phyloP scores from a whole-genome alignment of 768 basidiomycete species.

The Pulveroboletus ravenelii region DNA sequence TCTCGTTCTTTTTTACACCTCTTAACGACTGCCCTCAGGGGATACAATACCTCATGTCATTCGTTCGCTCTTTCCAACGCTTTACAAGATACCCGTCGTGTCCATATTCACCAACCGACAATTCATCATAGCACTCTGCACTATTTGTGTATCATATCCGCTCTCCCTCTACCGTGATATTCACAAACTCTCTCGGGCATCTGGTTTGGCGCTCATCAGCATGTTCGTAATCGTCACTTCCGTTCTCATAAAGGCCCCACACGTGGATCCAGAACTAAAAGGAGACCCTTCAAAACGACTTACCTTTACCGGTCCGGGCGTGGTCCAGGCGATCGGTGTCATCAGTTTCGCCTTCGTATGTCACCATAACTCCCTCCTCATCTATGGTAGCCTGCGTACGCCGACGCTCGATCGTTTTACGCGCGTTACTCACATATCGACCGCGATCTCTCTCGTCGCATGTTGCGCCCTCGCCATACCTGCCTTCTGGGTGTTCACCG shows the following conservation, averaged over 20 bases:
- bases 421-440: conserved; percentile 89
- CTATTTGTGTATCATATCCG: conserved; percentile 86
- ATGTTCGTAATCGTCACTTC: conserved; percentile 91
- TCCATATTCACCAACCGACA: conserved; percentile 78
- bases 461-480: conserved; percentile 82
- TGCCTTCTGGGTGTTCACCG: conserved; percentile 84
- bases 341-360: conserved; percentile 97
- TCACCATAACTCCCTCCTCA: conserved; percentile 95
- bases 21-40: conserved; percentile 38
- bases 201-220: conserved; percentile 83
- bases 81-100: conserved; percentile 65
- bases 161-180: conserved; percentile 96
- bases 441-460: conserved; percentile 75
- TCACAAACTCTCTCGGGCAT: conserved; percentile 91
- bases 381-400: conserved; percentile 88
- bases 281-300: conserved; percentile 74
- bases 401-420: conserved; percentile 95
- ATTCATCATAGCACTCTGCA: conserved; percentile 86
- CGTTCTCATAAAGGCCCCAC: conserved; percentile 78
- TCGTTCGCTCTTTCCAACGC: conserved; percentile 72
- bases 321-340: conserved; percentile 95
- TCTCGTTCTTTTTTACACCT: background rate
- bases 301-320: conserved; percentile 69
- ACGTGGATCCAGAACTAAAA: conserved; percentile 65
- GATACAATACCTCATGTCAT: conserved; percentile 97